Base-by-base conservation (phyloP, 1,284 basidiomycete genomes). In the Malassezia yamatoensis region DNA sequence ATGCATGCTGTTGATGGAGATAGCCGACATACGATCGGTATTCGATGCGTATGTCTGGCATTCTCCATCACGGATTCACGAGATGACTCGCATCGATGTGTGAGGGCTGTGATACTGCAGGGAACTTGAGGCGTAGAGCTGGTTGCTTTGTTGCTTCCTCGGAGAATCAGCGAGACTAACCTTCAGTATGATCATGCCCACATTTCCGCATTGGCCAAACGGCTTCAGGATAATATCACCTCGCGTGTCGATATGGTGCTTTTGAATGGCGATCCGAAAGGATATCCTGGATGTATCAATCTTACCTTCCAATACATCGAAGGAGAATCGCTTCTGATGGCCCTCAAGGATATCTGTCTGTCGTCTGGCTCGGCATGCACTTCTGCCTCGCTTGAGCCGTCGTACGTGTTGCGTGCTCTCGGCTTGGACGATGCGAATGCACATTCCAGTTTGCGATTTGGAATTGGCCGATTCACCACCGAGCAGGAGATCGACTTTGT, bases 301-400 rank as follows among this genome's bases (percentile, higher is more conserved):
- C 80, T 98, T 41, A 90, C 87, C 59, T 98, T 96, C 76, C 83
- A 91, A 11, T 98, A 96, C 75, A 90, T 98, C 42, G 93, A 98
- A 72, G 93, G 93, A 32, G 93, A 98, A 78, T 91, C 88, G 72
- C 81, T 99, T 60, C 78, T 99, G 62, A 98, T 98, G 94, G 93
- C 94, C 16, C 78, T 99, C 66, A 98, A 98, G 47, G 90, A 98
- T 72, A 86, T 98, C 58, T 94, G 94, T 5, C 81, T 99, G 35
- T 96, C 93, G 12, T 96, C 93, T 1, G 94, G 94, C 47, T 94
- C 90, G 67, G 94, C 94, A 10, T 99, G 94, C 72, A 99, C 94
- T 13, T 96, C 91, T 0, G 94, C 94, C 2, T 96, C 93, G 13
- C 81, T 99, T 50, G 94, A 99, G 77, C 94, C 94, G 6, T 96